Evolutionary conservation across 1,139 yeast genomes (phyloP).

Genomic region (Geotrichum aggregatum): DNA sequence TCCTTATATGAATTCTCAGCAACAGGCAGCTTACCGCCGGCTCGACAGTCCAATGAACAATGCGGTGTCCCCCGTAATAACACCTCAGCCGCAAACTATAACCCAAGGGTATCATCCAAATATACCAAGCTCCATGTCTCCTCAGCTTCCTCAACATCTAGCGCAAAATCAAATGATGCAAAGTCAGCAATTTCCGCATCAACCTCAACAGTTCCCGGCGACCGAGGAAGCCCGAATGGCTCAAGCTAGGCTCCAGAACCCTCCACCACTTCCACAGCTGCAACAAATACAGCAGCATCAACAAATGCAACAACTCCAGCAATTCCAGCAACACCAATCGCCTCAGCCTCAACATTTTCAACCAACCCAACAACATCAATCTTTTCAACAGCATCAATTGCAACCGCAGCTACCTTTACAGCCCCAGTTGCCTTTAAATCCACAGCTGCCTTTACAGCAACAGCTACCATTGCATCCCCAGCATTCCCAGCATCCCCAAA

Average conservation of each 20-base stretch:
- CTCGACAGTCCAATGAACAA: not conserved
- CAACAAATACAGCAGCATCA: not conserved
- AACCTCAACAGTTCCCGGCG: not conserved
- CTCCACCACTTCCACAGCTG: constrained; percentile 2
- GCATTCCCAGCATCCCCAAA: not conserved
- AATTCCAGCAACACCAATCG: constrained; percentile 1
- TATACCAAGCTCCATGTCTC: not conserved
- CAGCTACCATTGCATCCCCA: constrained; percentile 12
- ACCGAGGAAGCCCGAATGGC: too few species aligned
- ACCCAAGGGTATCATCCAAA: not conserved
- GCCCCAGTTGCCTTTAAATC: constrained; percentile 9
- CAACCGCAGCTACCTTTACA: not conserved
- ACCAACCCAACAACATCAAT: constrained; percentile 28
- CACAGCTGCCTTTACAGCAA: constrained; percentile 13
- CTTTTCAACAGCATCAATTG: constrained; percentile 23
- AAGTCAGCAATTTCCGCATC: constrained; percentile 2
- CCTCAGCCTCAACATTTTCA: constrained; percentile 7
- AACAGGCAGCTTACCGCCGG: constrained; percentile 9
- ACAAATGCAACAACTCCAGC: constrained; percentile 2
- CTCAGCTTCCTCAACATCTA: constrained; percentile 1
- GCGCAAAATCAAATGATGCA: not conserved
- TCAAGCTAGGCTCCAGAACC: not conserved
- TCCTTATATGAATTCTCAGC: constrained; percentile 7
- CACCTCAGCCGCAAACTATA: constrained; percentile 1
- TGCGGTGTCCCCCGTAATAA: not conserved